Percentiles rank a stretch among this genome's conserved stretches.
These are phyloP conservation scores for Candida pseudoviswanathii DNA, from an alignment of 1,139 yeast genomes.

Conservation along the genomic window DNA sequence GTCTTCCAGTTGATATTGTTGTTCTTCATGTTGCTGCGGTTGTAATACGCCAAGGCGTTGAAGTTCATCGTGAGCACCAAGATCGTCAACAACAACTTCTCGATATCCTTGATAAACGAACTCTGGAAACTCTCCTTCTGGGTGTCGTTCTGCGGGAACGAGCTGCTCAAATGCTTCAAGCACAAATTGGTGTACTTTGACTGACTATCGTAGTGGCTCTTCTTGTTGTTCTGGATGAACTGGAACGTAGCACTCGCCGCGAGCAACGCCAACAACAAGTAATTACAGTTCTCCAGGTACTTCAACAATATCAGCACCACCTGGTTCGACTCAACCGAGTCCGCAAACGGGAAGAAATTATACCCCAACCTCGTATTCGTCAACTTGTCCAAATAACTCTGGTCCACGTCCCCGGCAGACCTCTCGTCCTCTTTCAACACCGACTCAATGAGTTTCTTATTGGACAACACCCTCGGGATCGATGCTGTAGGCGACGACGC, in stretches of 20 bases:
- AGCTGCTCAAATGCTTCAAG: slow-evolving; percentile 33
- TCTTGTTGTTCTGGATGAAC: slow-evolving; percentile 34
- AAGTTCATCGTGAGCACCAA: slow-evolving; percentile 39
- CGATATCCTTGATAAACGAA: slow-evolving; percentile 33
- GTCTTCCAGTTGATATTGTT: slow-evolving; percentile 31
- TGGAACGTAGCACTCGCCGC: slow-evolving; percentile 43
- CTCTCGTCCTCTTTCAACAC: slow-evolving; percentile 27
- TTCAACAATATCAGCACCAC: slow-evolving; percentile 35
- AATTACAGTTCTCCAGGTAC: slow-evolving; percentile 38
- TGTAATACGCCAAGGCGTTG: slow-evolving; percentile 28
- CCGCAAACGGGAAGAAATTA: slow-evolving; percentile 43
- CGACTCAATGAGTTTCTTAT: slow-evolving; percentile 21
- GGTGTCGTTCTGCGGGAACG: slow-evolving; percentile 25
- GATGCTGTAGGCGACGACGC: background rate
- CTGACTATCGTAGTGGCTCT: slow-evolving; percentile 31
- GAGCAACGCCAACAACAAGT: slow-evolving; percentile 36
- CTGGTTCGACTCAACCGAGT: slow-evolving; percentile 36
- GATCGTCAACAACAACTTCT: slow-evolving; percentile 40
- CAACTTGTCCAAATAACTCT: slow-evolving; percentile 31
- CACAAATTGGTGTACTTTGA: slow-evolving; percentile 36
- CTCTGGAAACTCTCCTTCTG: slow-evolving; percentile 7
- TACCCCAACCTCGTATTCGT: slow-evolving; percentile 31
- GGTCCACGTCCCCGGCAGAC: slow-evolving; percentile 35
- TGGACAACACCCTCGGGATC: background rate
- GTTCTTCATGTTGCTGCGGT: slow-evolving; percentile 1